Evolutionary conservation across 768 basidiomycete species (phyloP).

Genomic region (Calocybe gangraenosa): DNA sequence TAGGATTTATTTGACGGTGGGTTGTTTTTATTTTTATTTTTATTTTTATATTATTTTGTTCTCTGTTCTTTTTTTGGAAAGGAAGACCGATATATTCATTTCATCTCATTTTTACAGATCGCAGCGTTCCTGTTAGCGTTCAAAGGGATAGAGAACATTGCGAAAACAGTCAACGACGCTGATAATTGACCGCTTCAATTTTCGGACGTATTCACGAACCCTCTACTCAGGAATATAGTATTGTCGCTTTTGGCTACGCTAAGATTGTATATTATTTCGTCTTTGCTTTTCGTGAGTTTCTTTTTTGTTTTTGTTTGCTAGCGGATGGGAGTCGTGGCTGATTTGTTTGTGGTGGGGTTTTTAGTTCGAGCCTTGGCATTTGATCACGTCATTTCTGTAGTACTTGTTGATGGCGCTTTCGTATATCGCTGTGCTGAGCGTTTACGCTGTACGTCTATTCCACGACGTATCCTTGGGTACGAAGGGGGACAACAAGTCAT

Average conservation of each 20-base stretch:
- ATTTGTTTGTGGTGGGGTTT: too few species aligned
- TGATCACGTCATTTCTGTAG: too few species aligned
- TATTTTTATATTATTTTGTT: too few species aligned
- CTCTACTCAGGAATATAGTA: constrained; percentile 85
- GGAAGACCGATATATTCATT: background rate
- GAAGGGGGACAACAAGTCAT: constrained; percentile 94
- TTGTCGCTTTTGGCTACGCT: constrained; percentile 83
- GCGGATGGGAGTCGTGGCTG: too few species aligned
- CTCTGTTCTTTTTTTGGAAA: too few species aligned
- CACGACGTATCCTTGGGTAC: constrained; percentile 96
- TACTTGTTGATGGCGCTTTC: too few species aligned
- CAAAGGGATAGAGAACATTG: constrained; percentile 68
- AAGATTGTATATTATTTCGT: constrained; percentile 90
- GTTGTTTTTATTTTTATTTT: constrained; percentile 14
- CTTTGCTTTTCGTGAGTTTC: too few species aligned
- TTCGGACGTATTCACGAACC: constrained; percentile 65
- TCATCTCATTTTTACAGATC: constrained; percentile 35
- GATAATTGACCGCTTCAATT: constrained; percentile 44
- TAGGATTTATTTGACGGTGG: constrained; percentile 94
- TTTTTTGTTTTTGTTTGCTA: constrained; percentile 80
- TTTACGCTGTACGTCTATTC: too few species aligned
- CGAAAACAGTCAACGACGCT: constrained; percentile 20
- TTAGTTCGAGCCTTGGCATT: too few species aligned
- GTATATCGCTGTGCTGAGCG: too few species aligned
- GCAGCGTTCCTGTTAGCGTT: constrained; percentile 80